Evolutionary conservation across 78 protist genomes (phyloP).

Genomic region (Speleostelium caveatum): DNA sequence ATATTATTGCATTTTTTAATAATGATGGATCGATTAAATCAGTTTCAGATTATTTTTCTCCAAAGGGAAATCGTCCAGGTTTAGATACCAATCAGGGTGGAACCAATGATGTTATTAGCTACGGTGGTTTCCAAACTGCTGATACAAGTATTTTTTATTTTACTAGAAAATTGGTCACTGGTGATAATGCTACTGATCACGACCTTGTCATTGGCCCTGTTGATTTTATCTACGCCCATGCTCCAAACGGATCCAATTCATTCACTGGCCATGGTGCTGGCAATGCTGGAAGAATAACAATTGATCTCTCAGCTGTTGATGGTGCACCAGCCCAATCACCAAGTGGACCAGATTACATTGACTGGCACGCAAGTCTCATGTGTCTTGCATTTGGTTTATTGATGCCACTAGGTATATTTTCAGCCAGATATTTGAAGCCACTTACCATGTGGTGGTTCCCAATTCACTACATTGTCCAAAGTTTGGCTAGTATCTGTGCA

Average conservation of each 20-base stretch:
- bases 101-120: constrained; percentile 14
- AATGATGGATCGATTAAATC: background rate
- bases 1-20: constrained; percentile 11
- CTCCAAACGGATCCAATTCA: background rate
- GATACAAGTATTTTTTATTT: constrained; percentile 15
- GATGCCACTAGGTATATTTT: constrained; percentile 71
- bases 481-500: constrained; percentile 15
- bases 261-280: constrained; percentile 26
- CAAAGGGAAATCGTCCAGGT: constrained; percentile 7
- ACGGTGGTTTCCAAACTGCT: constrained; percentile 39
- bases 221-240: constrained; percentile 64
- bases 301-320: background rate
- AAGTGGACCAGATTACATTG: constrained; percentile 15
- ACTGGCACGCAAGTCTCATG: constrained; percentile 61
- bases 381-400: constrained; percentile 46
- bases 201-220: constrained; percentile 3
- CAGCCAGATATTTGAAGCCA: constrained; percentile 35
- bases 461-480: constrained; percentile 37
- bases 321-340: background rate
- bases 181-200: constrained; percentile 26
- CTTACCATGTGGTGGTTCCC: constrained; percentile 76
- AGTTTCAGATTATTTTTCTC: constrained; percentile 17
- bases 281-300: constrained; percentile 40
- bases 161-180: constrained; percentile 25
- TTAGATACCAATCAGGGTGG: constrained; percentile 5